phyloP scores from a whole-genome alignment of 2,329 filamentous ascomycete genomes.

The Monascus ruber region DNA sequence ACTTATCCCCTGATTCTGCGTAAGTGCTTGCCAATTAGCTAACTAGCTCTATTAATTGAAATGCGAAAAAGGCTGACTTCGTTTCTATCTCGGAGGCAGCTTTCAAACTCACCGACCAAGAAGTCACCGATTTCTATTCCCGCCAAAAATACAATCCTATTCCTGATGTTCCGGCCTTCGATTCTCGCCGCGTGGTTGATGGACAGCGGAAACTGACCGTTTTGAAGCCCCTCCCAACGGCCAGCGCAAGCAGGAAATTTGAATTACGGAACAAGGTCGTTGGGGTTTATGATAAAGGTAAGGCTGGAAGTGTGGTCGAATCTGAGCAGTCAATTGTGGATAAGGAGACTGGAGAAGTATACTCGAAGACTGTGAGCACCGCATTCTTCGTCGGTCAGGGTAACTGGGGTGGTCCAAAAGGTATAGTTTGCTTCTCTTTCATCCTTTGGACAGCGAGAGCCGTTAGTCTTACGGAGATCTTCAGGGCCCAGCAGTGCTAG shows the following conservation, averaged over 20 bases:
- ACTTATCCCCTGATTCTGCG: constrained; percentile 75
- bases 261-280: constrained; percentile 67
- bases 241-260: constrained; percentile 60
- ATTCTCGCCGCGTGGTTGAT: constrained; percentile 63
- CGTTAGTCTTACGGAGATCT: neutral
- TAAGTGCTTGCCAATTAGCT: constrained; percentile 29
- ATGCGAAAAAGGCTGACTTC: constrained; percentile 24
- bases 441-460: neutral
- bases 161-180: constrained; percentile 65
- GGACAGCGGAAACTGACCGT: constrained; percentile 73
- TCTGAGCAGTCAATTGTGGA: constrained; percentile 69
- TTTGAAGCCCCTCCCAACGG: constrained; percentile 61
- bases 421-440: constrained; percentile 28
- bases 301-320: constrained; percentile 69
- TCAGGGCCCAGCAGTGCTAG: constrained; percentile 57
- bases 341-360: constrained; percentile 55
- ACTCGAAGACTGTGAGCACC: constrained; percentile 56
- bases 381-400: constrained; percentile 72
- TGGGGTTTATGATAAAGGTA: constrained; percentile 84
- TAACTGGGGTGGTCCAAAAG: constrained; percentile 84
- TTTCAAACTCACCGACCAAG: constrained; percentile 66
- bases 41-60: neutral
- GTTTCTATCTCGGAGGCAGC: constrained; percentile 28
- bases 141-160: constrained; percentile 55
- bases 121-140: constrained; percentile 77